A percentile compares a stretch with the other conserved stretches of the same genome.
phyloP scores from a whole-genome alignment of 495 filamentous ascomycete genomes.

The Aspergillus sparsus region DNA sequence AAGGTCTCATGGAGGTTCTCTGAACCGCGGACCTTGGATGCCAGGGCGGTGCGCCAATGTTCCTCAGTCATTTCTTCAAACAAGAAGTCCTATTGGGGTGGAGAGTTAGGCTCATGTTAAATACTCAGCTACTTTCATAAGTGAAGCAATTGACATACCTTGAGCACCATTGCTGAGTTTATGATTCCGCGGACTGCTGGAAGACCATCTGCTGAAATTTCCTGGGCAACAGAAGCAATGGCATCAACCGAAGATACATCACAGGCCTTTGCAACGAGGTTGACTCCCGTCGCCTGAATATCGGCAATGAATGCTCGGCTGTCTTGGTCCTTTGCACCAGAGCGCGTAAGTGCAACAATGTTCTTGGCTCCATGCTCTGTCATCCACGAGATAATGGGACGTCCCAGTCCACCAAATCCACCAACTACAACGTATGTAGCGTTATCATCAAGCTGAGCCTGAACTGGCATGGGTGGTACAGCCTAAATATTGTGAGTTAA shows the following conservation, averaged over 20 bases:
- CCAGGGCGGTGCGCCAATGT: conserved; percentile 28
- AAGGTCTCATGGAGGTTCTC: conserved; percentile 32
- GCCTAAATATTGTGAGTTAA: conserved; percentile 4
- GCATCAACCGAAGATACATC: conserved; percentile 18
- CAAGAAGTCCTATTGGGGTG: conserved; percentile 24
- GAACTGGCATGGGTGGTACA: conserved; percentile 19
- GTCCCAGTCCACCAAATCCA: conserved; percentile 48
- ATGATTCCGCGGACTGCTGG: conserved; percentile 14
- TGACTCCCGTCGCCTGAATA: conserved; percentile 3
- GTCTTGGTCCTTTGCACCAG: conserved; percentile 29
- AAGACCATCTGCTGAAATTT: background rate
- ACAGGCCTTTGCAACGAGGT: conserved; percentile 34
- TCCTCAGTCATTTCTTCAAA: conserved; percentile 32
- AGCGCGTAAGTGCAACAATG: conserved; percentile 51
- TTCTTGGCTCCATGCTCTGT: conserved; percentile 55
- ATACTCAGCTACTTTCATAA: background rate
- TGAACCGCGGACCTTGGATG: conserved; percentile 39
- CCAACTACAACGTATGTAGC: conserved; percentile 48
- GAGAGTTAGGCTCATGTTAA: background rate
- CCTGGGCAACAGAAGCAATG: conserved; percentile 1
- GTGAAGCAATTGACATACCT: conserved; percentile 21
- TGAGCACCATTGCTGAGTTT: conserved; percentile 39
- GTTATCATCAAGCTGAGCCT: conserved; percentile 16
- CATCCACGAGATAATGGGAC: conserved; percentile 56
- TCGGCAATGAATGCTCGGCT: conserved; percentile 29